phyloP scores from a whole-genome alignment of 306 rosid species.

The Medicago lupulina region DNA sequence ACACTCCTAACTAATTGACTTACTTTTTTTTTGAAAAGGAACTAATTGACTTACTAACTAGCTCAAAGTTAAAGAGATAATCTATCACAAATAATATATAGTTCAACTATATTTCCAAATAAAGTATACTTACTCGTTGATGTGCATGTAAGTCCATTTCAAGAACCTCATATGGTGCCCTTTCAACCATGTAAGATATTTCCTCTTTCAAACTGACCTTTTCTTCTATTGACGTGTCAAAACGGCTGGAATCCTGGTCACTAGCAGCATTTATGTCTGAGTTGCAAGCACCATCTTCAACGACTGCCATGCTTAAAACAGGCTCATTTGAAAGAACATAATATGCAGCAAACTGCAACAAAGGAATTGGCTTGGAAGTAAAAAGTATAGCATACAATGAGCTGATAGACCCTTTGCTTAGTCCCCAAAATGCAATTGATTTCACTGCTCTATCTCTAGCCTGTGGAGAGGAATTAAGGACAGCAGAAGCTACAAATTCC shows the following conservation, averaged over 20 bases:
- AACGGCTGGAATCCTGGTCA: constrained; percentile 58
- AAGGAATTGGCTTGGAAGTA: constrained; percentile 73
- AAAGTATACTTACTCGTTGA: constrained; percentile 66
- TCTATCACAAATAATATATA: background rate
- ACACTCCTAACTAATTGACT: constrained; percentile 1
- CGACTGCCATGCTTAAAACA: constrained; percentile 64
- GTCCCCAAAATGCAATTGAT: constrained; percentile 95
- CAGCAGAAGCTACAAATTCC: constrained; percentile 80
- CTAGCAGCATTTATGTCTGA: constrained; percentile 52
- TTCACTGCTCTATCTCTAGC: constrained; percentile 93
- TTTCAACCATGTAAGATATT: constrained; percentile 71
- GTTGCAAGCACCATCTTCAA: constrained; percentile 59
- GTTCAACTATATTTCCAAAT: constrained; percentile 24
- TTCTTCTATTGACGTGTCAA: constrained; percentile 67
- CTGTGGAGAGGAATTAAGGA: constrained; percentile 66
- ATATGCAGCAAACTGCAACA: constrained; percentile 81
- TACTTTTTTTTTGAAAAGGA: background rate
- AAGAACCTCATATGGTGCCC: constrained; percentile 67
- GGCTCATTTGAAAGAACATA: constrained; percentile 81
- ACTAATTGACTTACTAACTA: background rate
- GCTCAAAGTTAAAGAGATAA: background rate
- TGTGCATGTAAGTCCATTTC: constrained; percentile 69
- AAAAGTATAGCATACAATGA: constrained; percentile 86
- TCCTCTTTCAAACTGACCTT: constrained; percentile 67
- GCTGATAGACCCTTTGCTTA: constrained; percentile 83